Evolutionary conservation across 129 eudicot species (phyloP), one percentile per base, ranked within the genome.

Genomic region (Flaveria sonorensis): DNA sequence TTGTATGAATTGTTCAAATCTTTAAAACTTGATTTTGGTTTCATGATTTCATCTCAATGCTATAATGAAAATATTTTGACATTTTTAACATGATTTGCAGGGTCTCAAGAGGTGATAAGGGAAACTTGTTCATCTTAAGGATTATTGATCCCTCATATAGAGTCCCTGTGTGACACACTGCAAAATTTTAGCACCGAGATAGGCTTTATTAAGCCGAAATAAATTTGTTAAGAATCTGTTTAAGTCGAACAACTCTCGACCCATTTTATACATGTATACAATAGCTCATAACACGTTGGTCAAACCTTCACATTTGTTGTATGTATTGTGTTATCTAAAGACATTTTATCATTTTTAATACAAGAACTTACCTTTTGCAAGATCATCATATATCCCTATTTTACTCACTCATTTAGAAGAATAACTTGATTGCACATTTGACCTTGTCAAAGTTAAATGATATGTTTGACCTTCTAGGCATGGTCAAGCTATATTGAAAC

Each of bases 101-200:
- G 83, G 83, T 89, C 65, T 89, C 91, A 55, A 86, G 94, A 53
- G 94, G 94, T 5, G 83, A 89, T 51, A 80, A 86, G 81, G 90
- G 91, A 48, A 89, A 89, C 81, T 81, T 89, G 84, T 89, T 89
- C 45, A 47, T 89, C 39, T 79, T 89, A 78, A 84, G n/a, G 83
- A 89, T 89, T 91, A 86, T 84, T 3, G 89, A 89, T 82, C 91
- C 94, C 12, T 74, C 81, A 18, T 89, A 89, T 32, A 84, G 84
- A 68, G 87, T 89, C 7, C 89, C 91, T 13, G 70, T 57, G 20
- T 81, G 71, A 81, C 75, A 20, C n/a, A 73, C 14, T n/a, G 53
- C 71, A 63, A 60, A 47, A 10, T 24, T 10, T 14, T 51, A 28
- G 68, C 74, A 5, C 47, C 1, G 7, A 70, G 70, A 55, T 2